Base-by-base conservation (phyloP, 1,284 basidiomycete species). In the Malassezia dermatis region DNA sequence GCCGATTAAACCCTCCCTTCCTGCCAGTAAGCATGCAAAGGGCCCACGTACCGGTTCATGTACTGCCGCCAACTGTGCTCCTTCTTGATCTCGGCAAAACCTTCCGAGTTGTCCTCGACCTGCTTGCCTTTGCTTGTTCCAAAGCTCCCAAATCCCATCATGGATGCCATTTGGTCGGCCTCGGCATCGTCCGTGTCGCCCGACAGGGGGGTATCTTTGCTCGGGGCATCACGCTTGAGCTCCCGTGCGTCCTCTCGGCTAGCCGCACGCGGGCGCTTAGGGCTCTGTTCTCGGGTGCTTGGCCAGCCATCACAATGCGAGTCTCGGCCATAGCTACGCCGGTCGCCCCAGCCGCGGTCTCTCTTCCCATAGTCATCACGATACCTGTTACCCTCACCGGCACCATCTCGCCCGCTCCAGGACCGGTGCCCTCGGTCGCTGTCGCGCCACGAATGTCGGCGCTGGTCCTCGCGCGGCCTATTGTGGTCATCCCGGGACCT, bases 101-200 rank as follows among this genome's bases (percentile, higher is more conserved):
- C 55, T 27, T 48, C 50, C 5, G 37, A 10, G 21, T 57, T 57
- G n/a, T 52, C 44, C 24, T 57, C 55, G 7, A 57, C 55, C 6
- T 23, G 49, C 35, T 57, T 51, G 35, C 55, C 48, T 30, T 57
- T 57, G 39, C 55, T 57, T 3, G 55, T 42, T 8, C 55, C 55
- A 48, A 57, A 57, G 32, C 42, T 48, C n/a, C 42, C 49, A 40
- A 57, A 57, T 12, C 55, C 55, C 55, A 57, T 57, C 49, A 57
- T 52, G 13, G 49, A 35, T 4, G 55, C 55, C 15, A 57, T 57
- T 32, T 57, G 55, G 21, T 51, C 54, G 15, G 49, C 49, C n/a
- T 51, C 50, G 15, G 35, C 4, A 19, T 57, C 37, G 3, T 35
- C 19, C n/a, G 21, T 12, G 7, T 17, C 21, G 35, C 8, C 17